Base-by-base conservation (phyloP, 2,329 filamentous ascomycete genomes). In the Fusarium goolgardi region DNA sequence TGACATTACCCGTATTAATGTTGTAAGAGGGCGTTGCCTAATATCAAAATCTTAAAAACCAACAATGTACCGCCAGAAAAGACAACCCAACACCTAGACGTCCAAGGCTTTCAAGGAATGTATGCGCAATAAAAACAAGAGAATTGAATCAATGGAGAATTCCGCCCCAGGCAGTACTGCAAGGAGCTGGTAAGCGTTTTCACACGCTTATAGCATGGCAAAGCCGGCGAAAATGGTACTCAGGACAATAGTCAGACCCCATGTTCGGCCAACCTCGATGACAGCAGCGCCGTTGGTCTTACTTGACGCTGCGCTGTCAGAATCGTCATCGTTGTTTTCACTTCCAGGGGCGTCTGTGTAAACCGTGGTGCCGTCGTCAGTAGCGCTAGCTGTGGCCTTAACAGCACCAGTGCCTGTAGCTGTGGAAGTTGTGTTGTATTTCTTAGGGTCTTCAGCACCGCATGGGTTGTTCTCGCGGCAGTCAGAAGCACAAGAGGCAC, bases 401-500 rank as follows among this genome's bases (percentile, higher is more conserved):
- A 81, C 75, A 10, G 82, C 75, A 12, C 80, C 79, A 18, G 82
- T 78, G 20, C 34, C 63, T 11, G 62, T 49, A 37, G 68, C 69
- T 15, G 81, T 80, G 10, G 83, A 78, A 9, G 86, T 86, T 7
- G 77, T 72, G 79, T 92, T 93, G 77, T 82, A 78, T 57, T 82
- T 83, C 41, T 78, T 85, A 16, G 92, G 91, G 75, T 86, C 81
- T 71, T 83, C 83, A 37, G 91, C 91, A 76, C 92, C 91, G 77
- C 92, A 95, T 5, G 89, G 91, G 80, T 93, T 82, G 65, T 94
- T 81, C 71, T 86, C 73, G 56, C 85, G 83, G 81, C 91, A 94
- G 56, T 79, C 72, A 61, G 80, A 78, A n/a, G 84, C 78, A 76
- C 91, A 94, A 71, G 84, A 83, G 78, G 90, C 82, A 67, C 79